Percentiles rank a stretch among this genome's conserved stretches.
Evolutionary conservation across 2,329 filamentous ascomycete species (phyloP).

Genomic region (Verticillium dahliae): DNA sequence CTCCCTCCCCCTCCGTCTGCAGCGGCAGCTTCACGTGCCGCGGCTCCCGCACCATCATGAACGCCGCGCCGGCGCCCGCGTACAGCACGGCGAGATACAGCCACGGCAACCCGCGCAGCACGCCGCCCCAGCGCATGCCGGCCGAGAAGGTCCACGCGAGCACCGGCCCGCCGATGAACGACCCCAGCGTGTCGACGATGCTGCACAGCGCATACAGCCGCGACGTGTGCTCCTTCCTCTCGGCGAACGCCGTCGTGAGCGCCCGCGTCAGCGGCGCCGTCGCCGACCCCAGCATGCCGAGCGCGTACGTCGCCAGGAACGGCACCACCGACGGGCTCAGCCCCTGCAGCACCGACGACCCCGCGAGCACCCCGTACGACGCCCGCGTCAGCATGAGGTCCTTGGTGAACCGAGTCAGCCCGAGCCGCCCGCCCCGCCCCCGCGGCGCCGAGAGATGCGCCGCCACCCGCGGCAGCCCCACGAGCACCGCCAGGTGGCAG

Average conservation of each 20-base stretch:
- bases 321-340: constrained; percentile 22
- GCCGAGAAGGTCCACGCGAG: constrained; percentile 30
- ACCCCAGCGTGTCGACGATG: constrained; percentile 30
- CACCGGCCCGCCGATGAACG: constrained; percentile 31
- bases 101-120: constrained; percentile 31
- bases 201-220: constrained; percentile 32
- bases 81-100: constrained; percentile 29
- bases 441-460: constrained; percentile 15
- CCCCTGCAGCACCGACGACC: constrained; percentile 25
- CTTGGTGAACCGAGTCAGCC: constrained; percentile 26
- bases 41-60: constrained; percentile 25
- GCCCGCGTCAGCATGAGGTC: constrained; percentile 27
- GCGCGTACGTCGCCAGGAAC: constrained; percentile 29
- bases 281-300: constrained; percentile 29
- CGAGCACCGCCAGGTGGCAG: constrained; percentile 29
- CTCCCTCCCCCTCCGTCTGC: background rate
- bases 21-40: constrained; percentile 12
- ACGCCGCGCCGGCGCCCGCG: constrained; percentile 17
- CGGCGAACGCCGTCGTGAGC: constrained; percentile 31
- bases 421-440: constrained; percentile 16
- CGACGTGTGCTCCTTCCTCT: constrained; percentile 26
- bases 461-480: constrained; percentile 26
- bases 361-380: constrained; percentile 24
- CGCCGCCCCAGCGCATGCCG: constrained; percentile 26
- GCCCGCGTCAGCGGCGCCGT: constrained; percentile 30